Evolutionary conservation across 75 land plant genomes (phyloP).

Genomic region (Cupressus sempervirens): DNA sequence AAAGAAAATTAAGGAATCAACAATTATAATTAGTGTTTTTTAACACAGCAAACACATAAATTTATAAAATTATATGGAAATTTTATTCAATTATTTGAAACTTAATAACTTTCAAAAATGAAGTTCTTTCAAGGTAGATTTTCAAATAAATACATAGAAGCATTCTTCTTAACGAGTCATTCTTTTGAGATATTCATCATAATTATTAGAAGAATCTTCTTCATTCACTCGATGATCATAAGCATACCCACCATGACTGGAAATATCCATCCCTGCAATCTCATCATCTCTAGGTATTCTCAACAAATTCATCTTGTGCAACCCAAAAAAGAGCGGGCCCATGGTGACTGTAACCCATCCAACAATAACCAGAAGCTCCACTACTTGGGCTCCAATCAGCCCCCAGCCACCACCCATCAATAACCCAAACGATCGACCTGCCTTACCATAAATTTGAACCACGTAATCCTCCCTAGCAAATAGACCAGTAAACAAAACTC

Average conservation of each 20-base stretch:
- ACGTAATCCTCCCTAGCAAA: conserved; percentile 24
- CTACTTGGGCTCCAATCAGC: conserved; percentile 35
- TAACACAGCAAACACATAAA: no score
- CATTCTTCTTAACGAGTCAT: not conserved
- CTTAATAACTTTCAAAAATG: no score
- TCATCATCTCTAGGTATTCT: conserved; percentile 31
- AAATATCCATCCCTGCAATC: conserved; percentile 31
- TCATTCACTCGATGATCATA: conserved; percentile 16
- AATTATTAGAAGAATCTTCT: not conserved
- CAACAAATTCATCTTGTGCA: conserved; percentile 23
- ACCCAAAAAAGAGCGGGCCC: conserved; percentile 29
- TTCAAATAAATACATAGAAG: no score
- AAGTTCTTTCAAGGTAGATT: no score
- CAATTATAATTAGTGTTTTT: no score
- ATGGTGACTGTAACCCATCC: conserved; percentile 40
- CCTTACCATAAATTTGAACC: conserved; percentile 12
- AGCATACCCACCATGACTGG: conserved; percentile 36
- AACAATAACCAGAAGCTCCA: conserved; percentile 25
- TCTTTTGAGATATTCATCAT: not conserved
- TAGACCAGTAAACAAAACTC: conserved; percentile 24
- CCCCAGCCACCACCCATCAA: conserved; percentile 41
- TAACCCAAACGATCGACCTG: conserved; percentile 6
- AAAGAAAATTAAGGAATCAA: no score
- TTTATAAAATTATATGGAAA: no score
- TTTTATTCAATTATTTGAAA: no score